Conservation (phyloP, 139 green algal species). For the Volvox reticuliferus region DNA sequence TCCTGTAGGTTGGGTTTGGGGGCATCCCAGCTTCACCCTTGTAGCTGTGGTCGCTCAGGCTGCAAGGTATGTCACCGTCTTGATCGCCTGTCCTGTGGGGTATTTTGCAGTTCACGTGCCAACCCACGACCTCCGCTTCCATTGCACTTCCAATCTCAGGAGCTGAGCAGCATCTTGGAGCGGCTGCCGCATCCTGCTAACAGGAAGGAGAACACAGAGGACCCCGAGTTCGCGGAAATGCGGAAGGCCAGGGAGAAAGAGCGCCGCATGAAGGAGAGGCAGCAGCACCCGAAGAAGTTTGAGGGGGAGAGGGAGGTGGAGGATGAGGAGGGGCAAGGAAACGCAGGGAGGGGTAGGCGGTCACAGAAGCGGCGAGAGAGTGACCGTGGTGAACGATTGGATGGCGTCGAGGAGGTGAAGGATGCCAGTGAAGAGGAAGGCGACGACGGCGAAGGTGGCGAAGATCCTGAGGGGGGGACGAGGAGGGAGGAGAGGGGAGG, state of each 20-base stretch:
- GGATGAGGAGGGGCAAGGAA: too few relatives aligned
- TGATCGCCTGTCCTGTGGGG: too few relatives aligned
- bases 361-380: not conserved
- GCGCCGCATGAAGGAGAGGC: not conserved
- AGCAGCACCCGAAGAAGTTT: not conserved
- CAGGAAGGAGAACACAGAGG: slow-evolving; percentile 38
- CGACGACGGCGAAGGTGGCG: not conserved
- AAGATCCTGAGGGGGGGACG: not conserved
- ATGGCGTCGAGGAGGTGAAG: not conserved
- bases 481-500: not conserved
- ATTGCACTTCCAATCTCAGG: slow-evolving; percentile 48
- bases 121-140: too few relatives aligned
- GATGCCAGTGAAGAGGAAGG: too few relatives aligned
- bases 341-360: too few relatives aligned
- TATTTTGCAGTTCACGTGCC: too few relatives aligned
- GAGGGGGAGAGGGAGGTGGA: too few relatives aligned
- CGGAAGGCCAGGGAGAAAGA: slow-evolving; percentile 33
- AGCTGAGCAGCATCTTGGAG: slow-evolving; percentile 90
- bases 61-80: too few relatives aligned
- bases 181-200: slow-evolving; percentile 62
- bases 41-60: too few relatives aligned
- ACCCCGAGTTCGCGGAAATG: slow-evolving; percentile 50
- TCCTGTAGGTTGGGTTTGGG: too few relatives aligned
- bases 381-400: not conserved
- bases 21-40: too few relatives aligned